Evolutionary conservation across 352 stramenopile species (phyloP), one percentile per base, ranked within the genome.

Genomic region (Globisporangium canariense): DNA sequence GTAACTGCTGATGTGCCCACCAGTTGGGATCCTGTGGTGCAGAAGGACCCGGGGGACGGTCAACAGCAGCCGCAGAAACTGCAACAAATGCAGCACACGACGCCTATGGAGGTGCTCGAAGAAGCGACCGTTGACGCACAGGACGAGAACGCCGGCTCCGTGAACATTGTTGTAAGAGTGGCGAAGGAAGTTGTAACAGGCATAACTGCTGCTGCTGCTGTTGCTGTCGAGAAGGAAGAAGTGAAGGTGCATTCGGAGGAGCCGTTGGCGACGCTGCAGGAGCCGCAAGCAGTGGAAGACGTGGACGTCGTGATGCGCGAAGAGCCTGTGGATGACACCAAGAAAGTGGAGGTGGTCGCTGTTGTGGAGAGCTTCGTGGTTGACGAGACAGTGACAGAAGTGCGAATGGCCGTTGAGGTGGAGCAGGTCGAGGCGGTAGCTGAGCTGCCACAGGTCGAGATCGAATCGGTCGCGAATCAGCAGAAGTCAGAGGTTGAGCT

Each of bases 101-200:
- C 11, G n/a, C 16, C n/a, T n/a, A 56, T 46, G 45, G 14, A 32
- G n/a, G 9, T 62, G 30, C 57, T 34, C 11, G 40, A 38, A 18
- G 54, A 61, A 16, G 61, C 51, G 41, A 47, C 52, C 40, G 51
- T 66, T 60, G 61, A 18, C 7, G 2, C n/a, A 2, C n/a, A 41
- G 3, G 7, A 66, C 61, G 30, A 55, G 52, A 46, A 56, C 6
- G 52, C 25, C 9, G 20, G 32, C 3, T 45, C 16, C 1, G 13
- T 13, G 2, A 60, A 43, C 13, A 9, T 1, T 3, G 32, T 16
- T 30, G 14, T 34, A 3, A 2, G 4, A 30, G 30, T 30, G 8
- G n/a, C 10, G 18, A 22, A 6, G 6, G 18, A 8, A 28, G 18
- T 18, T n/a, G 51, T 14, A 30, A 1, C 4, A 22, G 5, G 20